Evolutionary conservation across 1,139 yeast species (phyloP), one percentile per base, ranked within the genome.

Genomic region (Magnusiomyces ingens): DNA sequence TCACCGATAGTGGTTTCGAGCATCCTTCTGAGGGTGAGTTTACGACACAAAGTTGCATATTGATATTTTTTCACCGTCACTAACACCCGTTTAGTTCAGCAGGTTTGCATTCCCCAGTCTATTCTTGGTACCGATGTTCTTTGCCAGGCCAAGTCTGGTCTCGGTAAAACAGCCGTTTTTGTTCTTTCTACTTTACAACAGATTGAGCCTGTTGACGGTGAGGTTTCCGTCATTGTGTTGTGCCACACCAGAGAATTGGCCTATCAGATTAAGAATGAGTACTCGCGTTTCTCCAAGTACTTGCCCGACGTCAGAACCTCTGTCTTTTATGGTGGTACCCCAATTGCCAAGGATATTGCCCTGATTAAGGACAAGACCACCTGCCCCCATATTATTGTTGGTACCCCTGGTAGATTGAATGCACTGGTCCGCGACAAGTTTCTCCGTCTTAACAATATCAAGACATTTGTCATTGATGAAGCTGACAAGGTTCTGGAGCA

Each of bases 241-340:
- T 93, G 99, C 76, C 97, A 93, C 75, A 94, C 99, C 59, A 88
- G 99, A 79, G 99, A 93, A 76, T 80, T 93, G 76, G 99, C 99
- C 48, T 93, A 90, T 75, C 99, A 93, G 78, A 93, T 93, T 71
- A 88, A 93, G 75, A 93, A 93, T 71, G 99, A 93, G 76, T 93
- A 93, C 69, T 86, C 95, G 61, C 87, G 99, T 77, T 93, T 93
- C 78, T 88, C 98, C 67, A 93, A 93, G 79, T 93, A 93, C 75
- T 85, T 93, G 90, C 99, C 99, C 60, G 97, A 91, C 64, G 97
- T 93, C 57, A 85, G 85, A 73, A 93, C 99, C 56, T 94, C 93
- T 62, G 99, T 93, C 52, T 91, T 93, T 73, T 93, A 88, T 73
- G 99, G 99, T 71, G 99, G 99, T 76, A 84, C 89, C 60, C 85